Percentiles rank a stretch among this genome's conserved stretches.
phyloP scores from a whole-genome alignment of 176 grass and related monocot genomes.

The Triticum turgidum region DNA sequence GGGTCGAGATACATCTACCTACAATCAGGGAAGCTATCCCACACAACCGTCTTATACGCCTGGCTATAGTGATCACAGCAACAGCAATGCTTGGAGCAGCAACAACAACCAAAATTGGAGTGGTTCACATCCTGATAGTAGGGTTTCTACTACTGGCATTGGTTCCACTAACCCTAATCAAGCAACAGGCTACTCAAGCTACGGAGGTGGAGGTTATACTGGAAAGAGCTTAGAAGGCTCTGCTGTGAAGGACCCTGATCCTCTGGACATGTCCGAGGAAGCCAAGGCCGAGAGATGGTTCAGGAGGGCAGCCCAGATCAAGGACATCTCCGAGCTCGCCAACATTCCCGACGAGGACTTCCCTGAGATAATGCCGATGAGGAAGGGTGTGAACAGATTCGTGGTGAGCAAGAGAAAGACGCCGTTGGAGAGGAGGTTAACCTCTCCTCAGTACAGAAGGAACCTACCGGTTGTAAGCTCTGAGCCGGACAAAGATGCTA shows the following conservation, averaged over 20 bases:
- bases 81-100: slow-evolving; percentile 22
- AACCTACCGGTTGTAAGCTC: slow-evolving; percentile 70
- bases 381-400: slow-evolving; percentile 94
- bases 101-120: slow-evolving; percentile 10
- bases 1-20: slow-evolving; percentile 11
- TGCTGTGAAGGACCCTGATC: slow-evolving; percentile 74
- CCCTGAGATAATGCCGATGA: slow-evolving; percentile 98
- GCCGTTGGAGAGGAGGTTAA: slow-evolving; percentile 82
- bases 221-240: slow-evolving; percentile 89
- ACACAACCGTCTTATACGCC: slow-evolving; percentile 32
- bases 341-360: slow-evolving; percentile 95
- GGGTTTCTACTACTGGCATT: background rate
- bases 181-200: slow-evolving; percentile 6
- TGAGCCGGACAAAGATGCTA: slow-evolving; percentile 60
- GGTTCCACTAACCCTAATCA: slow-evolving; percentile 33
- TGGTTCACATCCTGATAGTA: slow-evolving; percentile 26
- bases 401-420: slow-evolving; percentile 98
- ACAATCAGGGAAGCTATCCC: slow-evolving; percentile 22
- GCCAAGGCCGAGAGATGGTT: slow-evolving; percentile 98
- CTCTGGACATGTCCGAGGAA: slow-evolving; percentile 97
- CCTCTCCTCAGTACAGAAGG: slow-evolving; percentile 74
- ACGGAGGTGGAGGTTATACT: slow-evolving; percentile 30
- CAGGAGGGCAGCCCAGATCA: slow-evolving; percentile 88
- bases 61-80: slow-evolving; percentile 20
- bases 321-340: slow-evolving; percentile 85